A percentile compares a stretch with the other conserved stretches of the same genome.
Evolutionary conservation across 2,329 filamentous ascomycete species (phyloP).

Genomic region (Colletotrichum truncatum): DNA sequence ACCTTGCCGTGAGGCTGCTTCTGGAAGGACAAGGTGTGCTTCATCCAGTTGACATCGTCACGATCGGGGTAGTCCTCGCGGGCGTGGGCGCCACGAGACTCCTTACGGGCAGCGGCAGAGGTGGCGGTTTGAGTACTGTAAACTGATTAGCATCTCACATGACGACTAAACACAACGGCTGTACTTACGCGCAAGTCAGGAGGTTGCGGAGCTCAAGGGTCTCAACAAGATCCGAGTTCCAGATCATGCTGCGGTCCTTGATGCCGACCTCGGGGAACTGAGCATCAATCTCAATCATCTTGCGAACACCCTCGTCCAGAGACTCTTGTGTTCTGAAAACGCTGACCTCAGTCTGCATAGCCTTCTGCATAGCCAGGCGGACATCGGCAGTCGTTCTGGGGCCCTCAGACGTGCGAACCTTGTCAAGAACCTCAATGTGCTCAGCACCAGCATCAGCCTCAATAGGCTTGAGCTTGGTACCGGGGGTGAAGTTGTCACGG

Average conservation of each 20-base stretch:
- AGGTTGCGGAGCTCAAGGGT: conserved; percentile 95
- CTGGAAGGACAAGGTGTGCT: conserved; percentile 98
- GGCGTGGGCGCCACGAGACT: conserved; percentile 96
- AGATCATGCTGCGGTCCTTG: conserved; percentile 99
- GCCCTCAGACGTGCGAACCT: conserved; percentile 84
- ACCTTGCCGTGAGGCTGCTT: conserved; percentile 89
- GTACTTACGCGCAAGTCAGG: conserved; percentile 90
- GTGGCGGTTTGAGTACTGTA: conserved; percentile 86
- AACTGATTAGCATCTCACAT: conserved; percentile 16
- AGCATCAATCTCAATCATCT: conserved; percentile 85
- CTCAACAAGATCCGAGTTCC: conserved; percentile 98
- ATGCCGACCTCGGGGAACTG: conserved; percentile 86
- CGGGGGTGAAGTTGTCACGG: conserved; percentile 90
- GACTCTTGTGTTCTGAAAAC: conserved; percentile 96
- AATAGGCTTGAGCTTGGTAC: conserved; percentile 80
- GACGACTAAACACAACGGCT: not conserved
- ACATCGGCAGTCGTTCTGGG: conserved; percentile 90
- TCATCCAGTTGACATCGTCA: conserved; percentile 98
- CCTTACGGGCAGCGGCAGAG: conserved; percentile 92
- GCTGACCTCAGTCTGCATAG: conserved; percentile 96
- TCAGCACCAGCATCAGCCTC: conserved; percentile 88
- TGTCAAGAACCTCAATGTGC: conserved; percentile 86
- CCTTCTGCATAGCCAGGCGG: conserved; percentile 93
- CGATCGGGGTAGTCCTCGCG: conserved; percentile 96
- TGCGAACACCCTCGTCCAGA: conserved; percentile 90